Evolutionary conservation across 2,329 filamentous ascomycete genomes (phyloP).

Genomic region (Diaporthe sp.): DNA sequence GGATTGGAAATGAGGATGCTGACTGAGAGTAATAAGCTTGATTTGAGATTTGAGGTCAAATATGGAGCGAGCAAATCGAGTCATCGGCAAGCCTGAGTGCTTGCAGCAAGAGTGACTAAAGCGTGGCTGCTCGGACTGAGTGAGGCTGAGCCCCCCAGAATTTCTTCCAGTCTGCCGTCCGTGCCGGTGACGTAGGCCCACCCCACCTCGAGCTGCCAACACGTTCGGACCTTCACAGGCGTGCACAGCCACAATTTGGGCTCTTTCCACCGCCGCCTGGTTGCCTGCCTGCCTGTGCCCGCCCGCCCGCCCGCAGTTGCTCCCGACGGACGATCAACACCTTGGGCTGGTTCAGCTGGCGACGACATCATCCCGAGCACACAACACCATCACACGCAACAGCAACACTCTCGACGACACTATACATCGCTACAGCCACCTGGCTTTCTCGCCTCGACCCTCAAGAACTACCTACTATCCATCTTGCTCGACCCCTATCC

Average conservation of each 20-base stretch:
- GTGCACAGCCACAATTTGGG: constrained; percentile 20
- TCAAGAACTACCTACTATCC: neutral
- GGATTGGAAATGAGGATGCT: neutral
- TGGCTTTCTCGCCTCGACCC: neutral
- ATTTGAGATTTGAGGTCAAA: neutral
- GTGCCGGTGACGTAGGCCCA: constrained; percentile 17
- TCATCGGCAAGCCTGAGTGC: constrained; percentile 15
- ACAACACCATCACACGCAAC: constrained; percentile 8
- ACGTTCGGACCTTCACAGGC: too few relatives aligned
- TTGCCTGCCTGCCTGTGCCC: neutral
- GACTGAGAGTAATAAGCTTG: neutral
- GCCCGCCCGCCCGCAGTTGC: neutral
- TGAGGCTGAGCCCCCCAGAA: constrained; percentile 13
- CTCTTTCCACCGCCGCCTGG: neutral
- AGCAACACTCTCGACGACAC: constrained; percentile 1
- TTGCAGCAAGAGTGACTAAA: neutral
- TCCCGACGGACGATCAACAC: constrained; percentile 27
- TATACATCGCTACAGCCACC: neutral
- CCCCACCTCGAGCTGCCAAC: neutral
- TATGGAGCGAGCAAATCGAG: neutral
- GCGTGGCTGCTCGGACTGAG: too few relatives aligned
- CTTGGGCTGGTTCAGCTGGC: constrained; percentile 4
- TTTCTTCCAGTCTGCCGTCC: neutral
- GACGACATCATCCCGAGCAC: constrained; percentile 16
- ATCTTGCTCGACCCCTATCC: neutral